Base-by-base conservation (phyloP, 441 rosid species). In the Jatropha multifida region DNA sequence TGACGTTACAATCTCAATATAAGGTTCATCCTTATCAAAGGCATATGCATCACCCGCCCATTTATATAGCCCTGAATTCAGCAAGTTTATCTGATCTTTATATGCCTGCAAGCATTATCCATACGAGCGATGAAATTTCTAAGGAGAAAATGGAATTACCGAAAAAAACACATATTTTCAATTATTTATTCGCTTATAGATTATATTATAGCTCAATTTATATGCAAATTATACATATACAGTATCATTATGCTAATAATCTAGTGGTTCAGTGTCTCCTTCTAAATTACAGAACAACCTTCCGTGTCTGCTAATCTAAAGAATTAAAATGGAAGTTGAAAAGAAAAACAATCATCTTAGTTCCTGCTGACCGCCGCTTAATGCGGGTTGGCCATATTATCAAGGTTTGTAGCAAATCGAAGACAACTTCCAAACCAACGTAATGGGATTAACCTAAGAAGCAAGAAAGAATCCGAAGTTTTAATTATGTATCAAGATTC, bases 21-120 rank as follows among this genome's bases (percentile, higher is more conserved):
- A 90, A 17, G 92, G 87, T 40, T 82, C 92, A 0, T 86, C 80
- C 68, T 83, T 85, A 27, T 86, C 82, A 55, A 74, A 94, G 8
- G 65, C 66, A 41, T 71, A 70, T 2, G 94, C 98, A 69, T 93
- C 97, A 2, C 99, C 98, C 41, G 66, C 96, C 99, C 99, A 94
- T 71, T 85, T 84, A 80, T 88, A 89, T 3, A 93, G 84, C 54
- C 82, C 74, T 26, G 97, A 90, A 4, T 72, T 78, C 54, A 90
- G 73, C 73, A 81, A 85, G 4, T 87, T 80, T 9, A 86, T 66
- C 78, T 83, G 86, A n/a, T 86, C 93, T 42, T 75, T 76, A 62
- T 90, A 93, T 71, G 89, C 77, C 99, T 94, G 80, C 79, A 77
- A 63, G 15, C 49, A 77, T 41, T 8, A 60, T 63, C 3, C 5